Evolutionary conservation across 202 grass and related monocot species (phyloP).

Genomic region (Tripidium arundinaceum): DNA sequence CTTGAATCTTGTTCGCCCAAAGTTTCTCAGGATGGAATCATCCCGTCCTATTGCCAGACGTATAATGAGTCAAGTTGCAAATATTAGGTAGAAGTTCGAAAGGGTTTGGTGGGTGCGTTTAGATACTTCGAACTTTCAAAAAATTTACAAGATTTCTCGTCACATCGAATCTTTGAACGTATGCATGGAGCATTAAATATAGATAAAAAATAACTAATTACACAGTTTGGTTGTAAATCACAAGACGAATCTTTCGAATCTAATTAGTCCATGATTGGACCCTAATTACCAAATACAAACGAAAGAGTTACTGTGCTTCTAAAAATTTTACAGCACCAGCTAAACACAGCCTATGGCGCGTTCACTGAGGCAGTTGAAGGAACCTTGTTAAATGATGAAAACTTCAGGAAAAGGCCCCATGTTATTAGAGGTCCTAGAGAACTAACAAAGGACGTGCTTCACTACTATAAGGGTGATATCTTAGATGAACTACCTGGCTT

Average conservation of each 20-base stretch:
- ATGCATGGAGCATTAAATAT: no score
- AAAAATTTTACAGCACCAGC: no score
- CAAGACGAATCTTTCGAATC: no score
- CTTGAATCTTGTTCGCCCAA: constrained; percentile 92
- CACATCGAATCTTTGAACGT: no score
- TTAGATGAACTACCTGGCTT: constrained; percentile 94
- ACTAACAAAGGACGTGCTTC: constrained; percentile 87
- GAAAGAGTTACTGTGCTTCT: no score
- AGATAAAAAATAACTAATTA: no score
- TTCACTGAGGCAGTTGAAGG: constrained; percentile 75
- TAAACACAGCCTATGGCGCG: no score
- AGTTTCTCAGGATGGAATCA: constrained; percentile 76
- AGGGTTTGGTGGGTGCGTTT: constrained; percentile 27
- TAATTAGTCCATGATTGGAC: no score
- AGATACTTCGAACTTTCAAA: no score
- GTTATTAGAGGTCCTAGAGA: constrained; percentile 87
- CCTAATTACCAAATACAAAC: no score
- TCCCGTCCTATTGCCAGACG: constrained; percentile 63
- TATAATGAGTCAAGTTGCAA: constrained; percentile 71
- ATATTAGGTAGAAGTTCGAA: constrained; percentile 58
- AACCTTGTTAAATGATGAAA: constrained; percentile 62
- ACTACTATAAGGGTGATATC: constrained; percentile 95
- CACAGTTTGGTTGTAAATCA: no score
- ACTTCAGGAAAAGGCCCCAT: constrained; percentile 74
- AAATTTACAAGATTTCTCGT: no score